Evolutionary conservation across 2,329 filamentous ascomycete genomes (phyloP).

Genomic region (Alternaria triticimaculans): DNA sequence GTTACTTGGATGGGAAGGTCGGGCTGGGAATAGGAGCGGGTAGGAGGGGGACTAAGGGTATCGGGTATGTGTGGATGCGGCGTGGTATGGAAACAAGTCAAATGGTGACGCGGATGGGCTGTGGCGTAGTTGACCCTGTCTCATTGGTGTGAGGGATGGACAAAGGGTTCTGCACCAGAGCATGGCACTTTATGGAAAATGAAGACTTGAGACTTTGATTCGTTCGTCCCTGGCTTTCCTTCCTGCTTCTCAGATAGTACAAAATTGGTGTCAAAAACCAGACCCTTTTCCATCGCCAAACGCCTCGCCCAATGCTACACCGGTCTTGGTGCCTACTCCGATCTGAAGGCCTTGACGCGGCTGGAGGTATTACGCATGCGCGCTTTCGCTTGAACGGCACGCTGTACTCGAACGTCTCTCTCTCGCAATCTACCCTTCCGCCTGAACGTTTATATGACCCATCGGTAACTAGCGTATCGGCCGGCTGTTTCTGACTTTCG

Average conservation of each 20-base stretch:
- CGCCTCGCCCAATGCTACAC: slow-evolving; percentile 38
- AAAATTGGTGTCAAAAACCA: slow-evolving; percentile 15
- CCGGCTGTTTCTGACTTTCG: slow-evolving; percentile 93
- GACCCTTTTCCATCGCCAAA: slow-evolving; percentile 32
- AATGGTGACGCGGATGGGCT: not conserved
- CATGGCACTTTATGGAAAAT: not conserved
- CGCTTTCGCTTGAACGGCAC: not conserved
- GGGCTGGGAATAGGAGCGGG: not conserved
- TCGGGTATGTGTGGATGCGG: not conserved
- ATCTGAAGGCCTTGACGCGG: not conserved
- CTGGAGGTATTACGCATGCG: not conserved
- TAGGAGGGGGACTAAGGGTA: not conserved
- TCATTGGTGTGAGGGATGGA: not conserved
- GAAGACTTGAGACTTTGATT: not conserved
- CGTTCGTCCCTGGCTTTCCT: not conserved
- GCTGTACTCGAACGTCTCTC: not conserved
- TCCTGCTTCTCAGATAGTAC: not conserved
- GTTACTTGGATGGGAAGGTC: slow-evolving; percentile 17
- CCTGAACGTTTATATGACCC: slow-evolving; percentile 55
- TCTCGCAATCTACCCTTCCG: not conserved
- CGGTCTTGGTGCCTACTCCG: slow-evolving; percentile 4
- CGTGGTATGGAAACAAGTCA: not conserved
- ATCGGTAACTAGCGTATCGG: slow-evolving; percentile 92
- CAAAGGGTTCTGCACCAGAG: not conserved
- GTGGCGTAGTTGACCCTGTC: not conserved